phyloP scores from a whole-genome alignment of 2,329 filamentous ascomycete species.

The Sarocladium kiliense region DNA sequence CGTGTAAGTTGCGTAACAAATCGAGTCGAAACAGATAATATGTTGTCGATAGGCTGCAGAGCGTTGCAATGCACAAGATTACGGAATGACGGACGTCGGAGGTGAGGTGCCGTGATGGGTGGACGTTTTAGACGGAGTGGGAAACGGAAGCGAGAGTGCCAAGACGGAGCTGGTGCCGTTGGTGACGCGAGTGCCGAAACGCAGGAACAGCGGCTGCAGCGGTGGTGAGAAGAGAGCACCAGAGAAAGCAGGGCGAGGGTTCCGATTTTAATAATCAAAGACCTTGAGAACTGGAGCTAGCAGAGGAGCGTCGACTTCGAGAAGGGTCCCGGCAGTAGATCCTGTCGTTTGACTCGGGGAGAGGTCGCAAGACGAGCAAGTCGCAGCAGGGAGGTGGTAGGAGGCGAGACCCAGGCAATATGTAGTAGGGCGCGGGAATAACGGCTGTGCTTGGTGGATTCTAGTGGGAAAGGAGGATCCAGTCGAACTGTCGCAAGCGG shows the following conservation, averaged over 20 bases:
- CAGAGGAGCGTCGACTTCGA: neutral
- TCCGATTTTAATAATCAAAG: neutral
- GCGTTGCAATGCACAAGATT: neutral
- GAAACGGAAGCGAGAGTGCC: neutral
- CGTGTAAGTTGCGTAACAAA: neutral
- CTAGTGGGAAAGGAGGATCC: neutral
- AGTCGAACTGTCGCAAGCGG: neutral
- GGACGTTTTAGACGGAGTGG: conserved; percentile 4
- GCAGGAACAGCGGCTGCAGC: conserved; percentile 4
- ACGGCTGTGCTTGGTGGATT: conserved; percentile 2
- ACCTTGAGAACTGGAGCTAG: neutral
- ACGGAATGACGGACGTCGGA: neutral
- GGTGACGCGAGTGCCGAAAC: conserved; percentile 9
- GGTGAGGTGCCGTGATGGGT: neutral
- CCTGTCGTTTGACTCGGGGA: neutral
- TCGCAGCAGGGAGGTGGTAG: neutral
- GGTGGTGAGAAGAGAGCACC: neutral
- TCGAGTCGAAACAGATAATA: neutral
- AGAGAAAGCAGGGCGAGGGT: neutral
- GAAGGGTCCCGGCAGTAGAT: neutral
- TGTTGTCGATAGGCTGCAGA: neutral
- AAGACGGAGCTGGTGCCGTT: conserved; percentile 9
- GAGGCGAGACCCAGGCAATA: neutral
- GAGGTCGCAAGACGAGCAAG: neutral
- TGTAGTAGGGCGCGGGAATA: conserved; percentile 3